Base-by-base conservation (phyloP, 164 flowering plant genomes). In the Akebia trifoliata region DNA sequence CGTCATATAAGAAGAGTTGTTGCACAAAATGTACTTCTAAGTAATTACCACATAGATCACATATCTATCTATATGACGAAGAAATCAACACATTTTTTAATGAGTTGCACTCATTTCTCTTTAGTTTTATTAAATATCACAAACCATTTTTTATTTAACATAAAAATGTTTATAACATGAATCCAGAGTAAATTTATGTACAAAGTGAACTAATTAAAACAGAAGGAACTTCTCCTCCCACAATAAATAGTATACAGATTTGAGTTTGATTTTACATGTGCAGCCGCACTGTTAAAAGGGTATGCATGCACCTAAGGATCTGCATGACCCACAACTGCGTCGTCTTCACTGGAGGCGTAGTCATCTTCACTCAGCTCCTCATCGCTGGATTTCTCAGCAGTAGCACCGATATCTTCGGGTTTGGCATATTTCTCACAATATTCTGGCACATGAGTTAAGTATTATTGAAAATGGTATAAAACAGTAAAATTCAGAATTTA, bases 341-440 rank as follows among this genome's bases (percentile, higher is more conserved):
- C 87, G 12, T 78, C n/a, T n/a, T n/a, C 87, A 40, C 79, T 74
- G 5, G 81, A 85, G 51, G 60, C 78, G 62, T 68, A 75, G 12
- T 76, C 86, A 28, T 72, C 82, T 53, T 82, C 87, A 43, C 81
- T 80, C 50, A 74, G 55, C 50, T 80, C 85, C 51, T 78, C 90
- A 18, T 85, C 87, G 21, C 84, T 76, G 1, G 80, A 76, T 54
- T 70, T 68, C 31, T 81, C 84, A 1, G 62, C 63, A 8, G 35
- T 73, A n/a, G 69, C 78, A 15, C 80, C 86, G 0, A 61, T 63
- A 44, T 84, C 77, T 50, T 76, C 82, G 8, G 81, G 76, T 60
- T 81, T 82, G 3, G 90, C 90, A 68, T 80, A 82, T 64, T 74
- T 78, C 61, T 82, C 78, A 46, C 82, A 72, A 39, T 77, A 81